Percentiles rank a stretch among this genome's conserved stretches.
Conservation (phyloP, 768 basidiomycete genomes). For the Rhizopogon salebrosus region DNA sequence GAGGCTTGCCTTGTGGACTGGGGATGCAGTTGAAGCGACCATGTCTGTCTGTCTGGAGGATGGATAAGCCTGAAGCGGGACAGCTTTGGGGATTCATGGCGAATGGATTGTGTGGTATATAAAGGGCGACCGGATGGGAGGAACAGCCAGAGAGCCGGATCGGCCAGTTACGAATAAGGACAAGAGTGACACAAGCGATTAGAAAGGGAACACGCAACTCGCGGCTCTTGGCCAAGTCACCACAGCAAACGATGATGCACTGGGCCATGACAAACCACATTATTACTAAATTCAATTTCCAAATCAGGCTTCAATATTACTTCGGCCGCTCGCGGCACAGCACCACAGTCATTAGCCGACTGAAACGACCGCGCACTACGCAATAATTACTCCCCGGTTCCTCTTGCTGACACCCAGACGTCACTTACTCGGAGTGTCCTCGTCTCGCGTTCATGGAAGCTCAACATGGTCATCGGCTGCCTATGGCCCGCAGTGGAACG, state of each 20-base stretch:
- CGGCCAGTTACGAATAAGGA: slow-evolving; percentile 26
- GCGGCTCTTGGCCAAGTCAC: slow-evolving; percentile 13
- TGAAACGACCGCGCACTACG: neutral
- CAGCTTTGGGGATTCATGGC: slow-evolving; percentile 7
- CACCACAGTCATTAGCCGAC: neutral
- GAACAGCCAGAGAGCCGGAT: slow-evolving; percentile 28
- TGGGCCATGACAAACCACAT: neutral
- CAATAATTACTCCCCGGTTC: neutral
- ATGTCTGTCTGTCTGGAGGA: slow-evolving; percentile 7
- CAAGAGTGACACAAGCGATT: slow-evolving; percentile 20
- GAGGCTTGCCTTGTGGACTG: slow-evolving; percentile 46
- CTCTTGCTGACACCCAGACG: neutral
- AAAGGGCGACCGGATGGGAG: slow-evolving; percentile 17
- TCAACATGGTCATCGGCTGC: no score
- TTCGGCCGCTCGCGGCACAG: slow-evolving; percentile 7
- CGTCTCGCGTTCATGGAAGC: no score
- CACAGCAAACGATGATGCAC: slow-evolving; percentile 7
- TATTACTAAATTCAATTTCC: slow-evolving; percentile 7
- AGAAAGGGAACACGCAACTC: slow-evolving; percentile 14
- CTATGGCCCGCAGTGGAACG: no score
- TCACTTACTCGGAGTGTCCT: neutral
- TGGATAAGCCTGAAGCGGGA: slow-evolving; percentile 1
- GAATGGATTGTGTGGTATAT: slow-evolving; percentile 21
- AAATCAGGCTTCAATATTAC: neutral
- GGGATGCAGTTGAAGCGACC: slow-evolving; percentile 16